Evolutionary conservation across 306 rosid species (phyloP), one percentile per base, ranked within the genome.

Genomic region (Nissolia schottii): DNA sequence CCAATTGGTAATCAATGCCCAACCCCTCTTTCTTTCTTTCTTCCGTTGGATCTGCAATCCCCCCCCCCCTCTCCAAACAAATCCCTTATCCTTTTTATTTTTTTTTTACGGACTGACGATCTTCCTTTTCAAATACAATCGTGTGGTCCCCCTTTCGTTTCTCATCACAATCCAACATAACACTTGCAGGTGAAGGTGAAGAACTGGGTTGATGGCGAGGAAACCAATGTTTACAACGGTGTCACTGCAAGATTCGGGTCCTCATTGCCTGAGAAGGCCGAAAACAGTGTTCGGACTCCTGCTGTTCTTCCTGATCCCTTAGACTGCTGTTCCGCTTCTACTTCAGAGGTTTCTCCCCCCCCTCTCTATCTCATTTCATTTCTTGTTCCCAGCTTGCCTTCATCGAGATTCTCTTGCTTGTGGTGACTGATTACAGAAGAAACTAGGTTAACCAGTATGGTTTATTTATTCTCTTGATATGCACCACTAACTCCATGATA

Each of bases 241-340:
- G 55, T 90, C 31, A 87, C 78, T 69, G 99, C 99, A 11, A 80
- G 85, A 61, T 95, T 95, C 74, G 97, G 99, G 71, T 80, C 93
- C 60, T 64, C 79, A 0, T 64, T 91, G 75, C 96, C 99, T 9
- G 61, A 87, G 13, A 37, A 78, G 31, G 74, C 80, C 45, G 62
- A 88, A 15, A 70, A 82, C 1, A 74, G 72, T 58, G 75, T 64
- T 32, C 85, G 65, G 80, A 74, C 76, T 62, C 84, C 86, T 9
- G 93, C 78, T 58, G 62, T 90, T 40, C 51, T 86, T 11, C 67
- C 91, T 41, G 69, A 89, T 67, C 99, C 99, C 18, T 15, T 53
- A 18, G 72, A 85, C 68, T 86, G 96, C 77, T 95, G 99, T 80
- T 82, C 91, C 74, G 75, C 24, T 50, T 84, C 93, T 7, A 73